phyloP scores from a whole-genome alignment of 1,139 yeast genomes.

The Lipomyces yarrowii region DNA sequence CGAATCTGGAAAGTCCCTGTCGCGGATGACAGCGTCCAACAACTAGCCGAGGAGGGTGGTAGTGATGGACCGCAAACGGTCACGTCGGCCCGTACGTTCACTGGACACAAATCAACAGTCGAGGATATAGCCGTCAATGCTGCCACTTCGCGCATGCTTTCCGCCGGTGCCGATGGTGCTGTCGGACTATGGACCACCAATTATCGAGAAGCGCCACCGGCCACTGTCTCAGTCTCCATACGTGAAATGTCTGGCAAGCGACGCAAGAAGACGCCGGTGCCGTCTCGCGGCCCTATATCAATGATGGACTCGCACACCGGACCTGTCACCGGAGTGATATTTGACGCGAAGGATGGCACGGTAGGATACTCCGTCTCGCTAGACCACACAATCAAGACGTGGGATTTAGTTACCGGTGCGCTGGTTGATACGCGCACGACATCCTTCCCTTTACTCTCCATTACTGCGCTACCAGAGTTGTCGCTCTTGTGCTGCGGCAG shows the following conservation, averaged over 20 bases:
- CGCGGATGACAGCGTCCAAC: conserved; percentile 52
- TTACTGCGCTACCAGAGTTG: conserved; percentile 64
- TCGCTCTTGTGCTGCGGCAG: conserved; percentile 88
- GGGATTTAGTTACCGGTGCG: conserved; percentile 88
- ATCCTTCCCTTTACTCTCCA: conserved; percentile 79
- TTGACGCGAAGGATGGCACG: conserved; percentile 69
- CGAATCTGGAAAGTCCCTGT: conserved; percentile 67
- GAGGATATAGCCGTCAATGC: conserved; percentile 68
- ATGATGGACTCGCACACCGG: conserved; percentile 78
- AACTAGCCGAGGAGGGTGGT: conserved; percentile 44
- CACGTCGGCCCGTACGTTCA: conserved; percentile 82
- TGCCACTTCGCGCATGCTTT: conserved; percentile 60
- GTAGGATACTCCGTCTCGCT: conserved; percentile 94
- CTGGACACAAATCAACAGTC: conserved; percentile 85
- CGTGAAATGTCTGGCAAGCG: conserved; percentile 44
- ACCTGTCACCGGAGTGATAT: conserved; percentile 83
- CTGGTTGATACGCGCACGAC: conserved; percentile 88
- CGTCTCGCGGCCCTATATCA: conserved; percentile 46
- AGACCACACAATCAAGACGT: conserved; percentile 91
- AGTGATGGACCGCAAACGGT: conserved; percentile 37
- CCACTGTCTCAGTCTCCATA: conserved; percentile 60
- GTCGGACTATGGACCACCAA: conserved; percentile 88
- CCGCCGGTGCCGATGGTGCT: conserved; percentile 83
- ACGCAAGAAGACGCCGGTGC: conserved; percentile 10
- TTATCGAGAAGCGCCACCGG: conserved; percentile 78